A percentile compares a stretch with the other conserved stretches of the same genome.
Evolutionary conservation across 352 stramenopile species (phyloP).

Genomic region (Pythium vanterpoolii): DNA sequence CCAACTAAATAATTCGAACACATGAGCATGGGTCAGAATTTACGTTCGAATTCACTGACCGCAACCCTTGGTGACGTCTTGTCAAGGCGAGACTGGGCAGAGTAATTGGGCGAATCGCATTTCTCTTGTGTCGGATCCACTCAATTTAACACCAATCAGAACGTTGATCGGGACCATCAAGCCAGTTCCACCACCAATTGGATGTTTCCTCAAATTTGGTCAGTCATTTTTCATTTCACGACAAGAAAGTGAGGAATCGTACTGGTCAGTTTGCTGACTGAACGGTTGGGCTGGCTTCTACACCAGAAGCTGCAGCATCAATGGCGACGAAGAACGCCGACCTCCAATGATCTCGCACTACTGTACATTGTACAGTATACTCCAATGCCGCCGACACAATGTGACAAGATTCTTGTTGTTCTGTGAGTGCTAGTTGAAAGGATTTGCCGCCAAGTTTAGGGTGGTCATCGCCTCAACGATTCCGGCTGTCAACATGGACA

Average conservation of each 20-base stretch:
- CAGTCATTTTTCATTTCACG: background rate
- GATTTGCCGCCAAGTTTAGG: background rate
- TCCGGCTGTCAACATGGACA: background rate
- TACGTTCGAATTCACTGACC: too few species aligned
- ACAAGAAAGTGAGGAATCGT: too few species aligned
- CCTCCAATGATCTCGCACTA: background rate
- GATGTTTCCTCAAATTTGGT: background rate
- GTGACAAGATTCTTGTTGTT: background rate
- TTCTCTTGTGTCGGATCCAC: background rate
- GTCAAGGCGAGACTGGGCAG: too few species aligned
- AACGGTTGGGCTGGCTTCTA: too few species aligned
- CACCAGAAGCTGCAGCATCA: too few species aligned
- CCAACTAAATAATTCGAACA: too few species aligned
- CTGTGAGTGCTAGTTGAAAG: background rate
- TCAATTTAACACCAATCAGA: background rate
- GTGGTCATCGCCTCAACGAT: background rate
- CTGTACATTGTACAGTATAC: background rate
- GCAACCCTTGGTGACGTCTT: too few species aligned
- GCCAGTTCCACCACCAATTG: constrained; percentile 1
- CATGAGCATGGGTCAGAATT: too few species aligned
- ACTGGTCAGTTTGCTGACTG: too few species aligned
- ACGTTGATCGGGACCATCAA: background rate
- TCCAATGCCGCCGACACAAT: background rate
- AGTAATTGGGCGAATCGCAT: background rate
- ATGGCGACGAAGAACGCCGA: background rate